Conservation (phyloP, 495 filamentous ascomycete species). For the Pseudotulostoma volvatum region DNA sequence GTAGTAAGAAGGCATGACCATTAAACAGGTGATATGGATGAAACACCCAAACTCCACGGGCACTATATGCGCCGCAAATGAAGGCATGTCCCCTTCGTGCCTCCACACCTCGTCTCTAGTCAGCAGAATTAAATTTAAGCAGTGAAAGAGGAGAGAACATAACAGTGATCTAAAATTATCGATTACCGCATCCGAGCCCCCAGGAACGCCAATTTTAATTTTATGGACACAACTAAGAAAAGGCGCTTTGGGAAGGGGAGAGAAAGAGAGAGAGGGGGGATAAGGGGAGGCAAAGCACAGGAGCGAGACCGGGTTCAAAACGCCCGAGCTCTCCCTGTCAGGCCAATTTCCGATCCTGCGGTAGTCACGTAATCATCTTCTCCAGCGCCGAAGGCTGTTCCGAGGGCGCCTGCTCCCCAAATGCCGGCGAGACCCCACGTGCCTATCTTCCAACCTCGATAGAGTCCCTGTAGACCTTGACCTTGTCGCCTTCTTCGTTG, state of each 20-base stretch:
- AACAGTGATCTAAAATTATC: too few species aligned
- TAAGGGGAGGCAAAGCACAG: background rate
- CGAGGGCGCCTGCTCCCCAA: conserved; percentile 54
- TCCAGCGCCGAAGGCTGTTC: conserved; percentile 23
- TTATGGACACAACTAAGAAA: too few species aligned
- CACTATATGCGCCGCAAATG: background rate
- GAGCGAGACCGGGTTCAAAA: background rate
- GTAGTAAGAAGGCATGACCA: background rate
- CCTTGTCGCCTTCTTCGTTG: conserved; percentile 38
- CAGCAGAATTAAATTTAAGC: background rate
- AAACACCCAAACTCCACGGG: too few species aligned
- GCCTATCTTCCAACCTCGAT: conserved; percentile 85
- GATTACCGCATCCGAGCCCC: background rate
- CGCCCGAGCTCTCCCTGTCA: background rate
- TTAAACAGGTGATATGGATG: background rate
- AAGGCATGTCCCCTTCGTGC: background rate
- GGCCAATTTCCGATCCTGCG: background rate
- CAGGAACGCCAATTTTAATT: too few species aligned
- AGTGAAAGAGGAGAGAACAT: background rate
- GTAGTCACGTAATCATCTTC: conserved; percentile 21
- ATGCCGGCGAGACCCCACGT: conserved; percentile 90
- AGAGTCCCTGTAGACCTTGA: conserved; percentile 71
- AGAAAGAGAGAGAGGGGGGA: background rate
- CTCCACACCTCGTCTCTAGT: background rate
- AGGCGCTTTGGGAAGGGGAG: too few species aligned